Base-by-base conservation (phyloP, 768 basidiomycete species). In the Lentinula aciculospora region DNA sequence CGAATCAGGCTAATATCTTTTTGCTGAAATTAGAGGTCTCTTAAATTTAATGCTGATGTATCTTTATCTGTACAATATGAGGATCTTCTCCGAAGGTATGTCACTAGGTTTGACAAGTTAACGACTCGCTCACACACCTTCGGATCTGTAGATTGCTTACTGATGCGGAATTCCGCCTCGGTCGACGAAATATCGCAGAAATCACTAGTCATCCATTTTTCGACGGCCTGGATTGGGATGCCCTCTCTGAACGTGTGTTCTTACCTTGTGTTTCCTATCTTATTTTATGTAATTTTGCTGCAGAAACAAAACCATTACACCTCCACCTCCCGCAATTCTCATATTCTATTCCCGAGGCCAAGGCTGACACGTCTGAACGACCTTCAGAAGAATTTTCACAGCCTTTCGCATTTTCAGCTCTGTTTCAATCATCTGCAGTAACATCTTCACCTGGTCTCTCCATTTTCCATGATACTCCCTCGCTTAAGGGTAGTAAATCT, bases 241-340 rank as follows among this genome's bases (percentile, higher is more conserved):
- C 67, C 1, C 73, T 90, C 27, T 72, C 76, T 37, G 66, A 69
- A 17, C 73, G 89, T 89, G 64, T 64, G 79, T 68, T 34, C 17
- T 8, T 15, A 7, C 46, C 64, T 39, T 3, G n/a, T n/a, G n/a
- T n/a, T n/a, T n/a, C n/a, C 5, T 7, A 13, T 21, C 3, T 28
- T 54, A 46, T 37, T 21, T 9, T 8, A 13, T 13, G 8, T 21
- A 34, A 7, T 28, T 39, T 36, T 37, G 7, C 9, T 39, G 3
- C 36, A 86, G 86, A 78, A 65, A 60, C 65, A 4, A 70, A 78
- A 12, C 88, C 89, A 5, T 29, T 68, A 0, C 70, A 69, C n/a
- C 71, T 93, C 17, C 89, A 90, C 63, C 76, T 92, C 8, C 90
- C 90, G 2, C 84, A 84, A 61, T 92, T 91, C 65, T 80, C 76